Conservation (phyloP, 164 flowering plant genomes). For the Euptelea pleiosperma region DNA sequence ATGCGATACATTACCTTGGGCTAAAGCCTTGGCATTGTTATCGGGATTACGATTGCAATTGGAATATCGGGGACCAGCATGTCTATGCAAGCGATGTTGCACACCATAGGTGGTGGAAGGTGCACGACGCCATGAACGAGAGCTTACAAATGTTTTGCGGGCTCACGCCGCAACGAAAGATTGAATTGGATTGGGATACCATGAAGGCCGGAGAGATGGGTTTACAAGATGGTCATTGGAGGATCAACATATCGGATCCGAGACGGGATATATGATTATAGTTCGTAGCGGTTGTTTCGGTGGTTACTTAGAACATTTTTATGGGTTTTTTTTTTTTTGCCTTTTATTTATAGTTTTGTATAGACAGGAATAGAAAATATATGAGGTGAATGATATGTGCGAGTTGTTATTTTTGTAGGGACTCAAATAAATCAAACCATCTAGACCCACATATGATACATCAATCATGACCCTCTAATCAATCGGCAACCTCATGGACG, state of each 20-base stretch:
- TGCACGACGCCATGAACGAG: conserved; percentile 69
- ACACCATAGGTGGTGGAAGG: conserved; percentile 77
- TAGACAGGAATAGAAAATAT: too few species aligned
- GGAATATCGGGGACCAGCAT: conserved; percentile 54
- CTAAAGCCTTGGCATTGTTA: conserved; percentile 93
- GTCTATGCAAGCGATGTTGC: conserved; percentile 93
- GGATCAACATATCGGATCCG: conserved; percentile 71
- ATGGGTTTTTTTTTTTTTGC: too few species aligned
- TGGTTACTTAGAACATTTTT: too few species aligned
- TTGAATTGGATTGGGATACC: conserved; percentile 63
- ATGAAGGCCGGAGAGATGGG: conserved; percentile 44
- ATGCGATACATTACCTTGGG: conserved; percentile 83
- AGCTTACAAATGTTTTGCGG: conserved; percentile 54
- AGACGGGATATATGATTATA: conserved; percentile 39
- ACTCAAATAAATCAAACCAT: too few species aligned
- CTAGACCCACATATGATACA: too few species aligned
- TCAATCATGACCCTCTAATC: too few species aligned
- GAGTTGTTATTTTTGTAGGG: too few species aligned
- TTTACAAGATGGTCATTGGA: conserved; percentile 57
- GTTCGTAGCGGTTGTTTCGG: conserved; percentile 2
- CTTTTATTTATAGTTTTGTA: too few species aligned
- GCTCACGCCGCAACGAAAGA: conserved; percentile 45
- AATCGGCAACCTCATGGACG: too few species aligned
- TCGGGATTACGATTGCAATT: conserved; percentile 93
- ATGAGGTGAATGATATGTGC: too few species aligned